These are phyloP conservation scores for Botrytis sinoallii DNA, from an alignment of 2,329 filamentous ascomycete species.

Conservation along the genomic window DNA sequence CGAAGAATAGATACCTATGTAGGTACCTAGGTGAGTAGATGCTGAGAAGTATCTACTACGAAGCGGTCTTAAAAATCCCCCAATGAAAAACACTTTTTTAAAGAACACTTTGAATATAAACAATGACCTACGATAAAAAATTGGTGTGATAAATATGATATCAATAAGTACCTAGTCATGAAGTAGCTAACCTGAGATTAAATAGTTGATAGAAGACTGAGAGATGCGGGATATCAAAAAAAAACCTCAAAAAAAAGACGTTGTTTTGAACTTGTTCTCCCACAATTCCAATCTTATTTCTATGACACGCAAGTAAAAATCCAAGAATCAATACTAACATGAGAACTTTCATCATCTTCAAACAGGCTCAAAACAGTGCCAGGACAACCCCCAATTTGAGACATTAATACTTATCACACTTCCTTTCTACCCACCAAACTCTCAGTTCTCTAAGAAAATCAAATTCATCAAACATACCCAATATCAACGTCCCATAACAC, in stretches of 20 bases:
- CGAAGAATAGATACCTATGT: background rate
- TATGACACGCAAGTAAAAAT: fast-evolving
- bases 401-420: too few relatives aligned
- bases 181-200: fast-evolving
- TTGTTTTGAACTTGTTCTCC: background rate
- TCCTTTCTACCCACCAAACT: too few relatives aligned
- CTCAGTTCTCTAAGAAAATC: background rate
- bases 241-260: background rate
- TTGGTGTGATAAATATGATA: background rate
- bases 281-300: background rate
- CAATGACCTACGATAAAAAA: fast-evolving
- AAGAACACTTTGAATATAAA: background rate
- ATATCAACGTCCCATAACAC: too few relatives aligned
- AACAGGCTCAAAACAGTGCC: background rate
- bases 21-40: background rate
- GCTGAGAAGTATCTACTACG: background rate
- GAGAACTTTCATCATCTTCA: background rate
- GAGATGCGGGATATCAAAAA: background rate
- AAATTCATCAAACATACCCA: background rate
- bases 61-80: background rate
- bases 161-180: too few relatives aligned
- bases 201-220: background rate
- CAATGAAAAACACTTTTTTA: background rate
- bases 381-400: too few relatives aligned
- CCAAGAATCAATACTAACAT: too few relatives aligned